Conservation (phyloP, 176 grass and related monocot genomes). For the Aegilops bicornis region DNA sequence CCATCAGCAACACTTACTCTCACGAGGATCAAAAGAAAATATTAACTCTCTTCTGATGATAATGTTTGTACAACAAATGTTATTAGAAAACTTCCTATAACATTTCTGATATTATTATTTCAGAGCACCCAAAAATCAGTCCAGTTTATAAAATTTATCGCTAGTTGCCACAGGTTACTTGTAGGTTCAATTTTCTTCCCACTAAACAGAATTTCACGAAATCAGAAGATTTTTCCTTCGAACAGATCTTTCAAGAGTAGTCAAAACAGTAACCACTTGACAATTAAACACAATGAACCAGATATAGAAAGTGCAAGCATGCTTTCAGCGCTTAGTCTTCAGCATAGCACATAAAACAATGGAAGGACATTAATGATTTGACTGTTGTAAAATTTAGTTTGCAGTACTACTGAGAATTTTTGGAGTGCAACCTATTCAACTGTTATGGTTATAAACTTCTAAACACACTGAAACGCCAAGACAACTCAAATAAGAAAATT, state of each 20-base stretch:
- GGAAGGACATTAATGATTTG: not conserved
- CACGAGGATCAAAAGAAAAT: conserved; percentile 32
- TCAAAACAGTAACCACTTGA: conserved; percentile 6
- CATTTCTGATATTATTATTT: conserved; percentile 18
- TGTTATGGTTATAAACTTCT: conserved; percentile 5
- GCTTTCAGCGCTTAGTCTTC: conserved; percentile 9
- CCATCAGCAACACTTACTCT: conserved; percentile 58
- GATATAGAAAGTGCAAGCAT: not conserved
- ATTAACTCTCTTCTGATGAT: conserved; percentile 31
- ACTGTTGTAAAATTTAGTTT: not conserved
- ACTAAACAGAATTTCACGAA: not conserved
- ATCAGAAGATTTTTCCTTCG: not conserved
- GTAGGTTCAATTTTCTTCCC: conserved; percentile 11
- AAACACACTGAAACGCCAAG: not conserved
- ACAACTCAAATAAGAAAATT: not conserved
- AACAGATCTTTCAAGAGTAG: conserved; percentile 1
- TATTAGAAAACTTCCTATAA: not conserved
- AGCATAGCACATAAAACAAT: conserved; percentile 2
- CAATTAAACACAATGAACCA: conserved; percentile 19
- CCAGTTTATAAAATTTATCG: not conserved
- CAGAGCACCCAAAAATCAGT: conserved; percentile 29
- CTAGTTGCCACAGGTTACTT: not conserved
- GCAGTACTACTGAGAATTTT: not conserved
- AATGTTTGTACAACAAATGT: conserved; percentile 6
- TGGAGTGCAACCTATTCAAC: not conserved